Evolutionary conservation across 345 rosid genomes (phyloP), one percentile per base, ranked within the genome.

Genomic region (Kernera saxatilis): DNA sequence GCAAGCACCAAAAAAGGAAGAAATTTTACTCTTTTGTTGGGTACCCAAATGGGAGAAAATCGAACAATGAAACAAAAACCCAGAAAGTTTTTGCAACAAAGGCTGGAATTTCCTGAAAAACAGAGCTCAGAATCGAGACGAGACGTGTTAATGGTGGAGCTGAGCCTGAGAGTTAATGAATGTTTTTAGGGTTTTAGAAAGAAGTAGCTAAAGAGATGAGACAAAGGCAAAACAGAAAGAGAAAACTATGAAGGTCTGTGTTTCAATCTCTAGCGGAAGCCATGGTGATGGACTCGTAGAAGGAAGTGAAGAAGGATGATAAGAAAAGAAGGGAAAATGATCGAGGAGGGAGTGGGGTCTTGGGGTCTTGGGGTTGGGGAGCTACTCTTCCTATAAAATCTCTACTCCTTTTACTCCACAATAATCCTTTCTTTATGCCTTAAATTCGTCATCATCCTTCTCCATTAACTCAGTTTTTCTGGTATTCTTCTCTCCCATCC

Each of bases 331-430:
- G 59, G n/a, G n/a, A 26, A 66, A 33, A 5, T 5, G 60, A 55
- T 8, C 23, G 30, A 11, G 70, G 36, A 48, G 58, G 46, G 58
- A 73, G 43, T 65, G 52, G 71, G 70, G 44, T 40, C 67, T 27
- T 52, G 69, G 69, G 12, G 63, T 71, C n/a, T n/a, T n/a, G n/a
- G n/a, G n/a, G n/a, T 35, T 33, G 62, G 53, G 41, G 46, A 62
- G 46, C 76, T 62, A 73, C 67, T 67, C 70, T 48, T 43, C 70
- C 70, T 62, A 49, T 12, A 71, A 62, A 61, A 56, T 35, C 57
- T 59, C 74, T 59, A 59, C 59, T 58, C 37, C 43, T 49, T 59
- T 67, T 59, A 59, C 59, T 58, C 37, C 43, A 19, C 61, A 33
- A 18, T 33, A 13, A 55, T 11, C 23, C 17, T 33, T 32, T 55